Conservation (phyloP, 257 asterid species). For the Solanum pennellii region DNA sequence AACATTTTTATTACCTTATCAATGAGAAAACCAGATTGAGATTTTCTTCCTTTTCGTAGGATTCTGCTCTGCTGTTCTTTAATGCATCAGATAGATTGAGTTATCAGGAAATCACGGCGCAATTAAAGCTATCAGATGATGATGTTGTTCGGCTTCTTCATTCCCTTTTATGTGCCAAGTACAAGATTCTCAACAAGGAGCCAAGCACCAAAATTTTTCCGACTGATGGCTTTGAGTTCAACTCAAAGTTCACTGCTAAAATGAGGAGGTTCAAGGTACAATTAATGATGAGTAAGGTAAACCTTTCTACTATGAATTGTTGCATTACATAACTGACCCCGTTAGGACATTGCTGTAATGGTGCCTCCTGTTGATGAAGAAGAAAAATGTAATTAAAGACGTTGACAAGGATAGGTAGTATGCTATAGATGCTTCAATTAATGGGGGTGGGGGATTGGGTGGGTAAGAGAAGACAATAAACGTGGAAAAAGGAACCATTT, state of each 20-base stretch:
- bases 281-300: neutral
- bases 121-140: conserved; percentile 77
- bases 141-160: conserved; percentile 82
- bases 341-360: neutral
- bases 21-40: neutral
- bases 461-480: too few species aligned
- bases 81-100: conserved; percentile 79
- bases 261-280: conserved; percentile 93
- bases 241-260: conserved; percentile 84
- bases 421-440: conserved; percentile 85
- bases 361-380: conserved; percentile 91
- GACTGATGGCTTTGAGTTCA: conserved; percentile 77
- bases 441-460: too few species aligned
- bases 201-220: conserved; percentile 77
- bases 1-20: neutral
- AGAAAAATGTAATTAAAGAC: conserved; percentile 92
- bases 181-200: conserved; percentile 82
- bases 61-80: conserved; percentile 76
- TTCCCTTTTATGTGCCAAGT: conserved; percentile 92
- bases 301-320: neutral
- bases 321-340: neutral
- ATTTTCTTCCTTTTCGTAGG: conserved; percentile 27
- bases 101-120: conserved; percentile 85
- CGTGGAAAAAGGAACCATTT: too few species aligned
- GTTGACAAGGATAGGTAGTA: conserved; percentile 94